Evolutionary conservation across 805 yeast species (phyloP).

Genomic region (Saccharomycopsis capsularis): DNA sequence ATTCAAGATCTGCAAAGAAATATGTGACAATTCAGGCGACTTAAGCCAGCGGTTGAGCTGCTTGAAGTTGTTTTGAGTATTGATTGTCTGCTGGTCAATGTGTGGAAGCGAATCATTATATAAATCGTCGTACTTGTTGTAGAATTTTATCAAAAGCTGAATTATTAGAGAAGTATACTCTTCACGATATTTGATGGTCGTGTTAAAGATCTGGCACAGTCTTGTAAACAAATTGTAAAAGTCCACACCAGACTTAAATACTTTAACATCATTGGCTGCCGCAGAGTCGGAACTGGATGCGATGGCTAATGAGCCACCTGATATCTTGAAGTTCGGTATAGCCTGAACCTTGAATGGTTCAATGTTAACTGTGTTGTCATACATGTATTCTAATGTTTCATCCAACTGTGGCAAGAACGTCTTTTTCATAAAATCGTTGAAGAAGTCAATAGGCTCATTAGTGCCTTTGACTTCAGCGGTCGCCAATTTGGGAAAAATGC

Average conservation of each 20-base stretch:
- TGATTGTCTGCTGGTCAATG: slow-evolving; percentile 20
- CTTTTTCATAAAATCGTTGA: slow-evolving; percentile 55
- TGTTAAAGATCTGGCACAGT: slow-evolving; percentile 48
- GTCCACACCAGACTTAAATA: slow-evolving; percentile 38
- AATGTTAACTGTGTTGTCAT: slow-evolving; percentile 39
- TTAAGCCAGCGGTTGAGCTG: slow-evolving; percentile 27
- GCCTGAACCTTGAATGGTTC: slow-evolving; percentile 28
- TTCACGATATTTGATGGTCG: slow-evolving; percentile 50
- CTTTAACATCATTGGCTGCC: slow-evolving; percentile 21
- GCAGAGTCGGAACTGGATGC: slow-evolving; percentile 2
- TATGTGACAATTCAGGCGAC: slow-evolving; percentile 27
- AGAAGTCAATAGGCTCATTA: slow-evolving; percentile 39
- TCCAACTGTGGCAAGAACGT: slow-evolving; percentile 61
- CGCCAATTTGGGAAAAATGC: slow-evolving; percentile 31
- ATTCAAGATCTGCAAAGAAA: slow-evolving; percentile 30
- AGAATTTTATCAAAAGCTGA: slow-evolving; percentile 32
- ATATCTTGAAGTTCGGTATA: slow-evolving; percentile 22
- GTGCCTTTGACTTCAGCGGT: slow-evolving; percentile 20
- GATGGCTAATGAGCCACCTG: slow-evolving; percentile 21
- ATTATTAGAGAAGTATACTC: slow-evolving; percentile 44
- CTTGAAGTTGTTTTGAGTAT: slow-evolving; percentile 23
- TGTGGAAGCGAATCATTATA: slow-evolving; percentile 26
- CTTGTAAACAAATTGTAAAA: slow-evolving; percentile 42
- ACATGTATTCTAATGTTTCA: slow-evolving; percentile 45
- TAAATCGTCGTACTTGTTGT: slow-evolving; percentile 29